Percentiles rank a stretch among this genome's conserved stretches.
These are phyloP conservation scores for Solanum neorickii DNA, from an alignment of 257 asterid species.

Conservation along the genomic window DNA sequence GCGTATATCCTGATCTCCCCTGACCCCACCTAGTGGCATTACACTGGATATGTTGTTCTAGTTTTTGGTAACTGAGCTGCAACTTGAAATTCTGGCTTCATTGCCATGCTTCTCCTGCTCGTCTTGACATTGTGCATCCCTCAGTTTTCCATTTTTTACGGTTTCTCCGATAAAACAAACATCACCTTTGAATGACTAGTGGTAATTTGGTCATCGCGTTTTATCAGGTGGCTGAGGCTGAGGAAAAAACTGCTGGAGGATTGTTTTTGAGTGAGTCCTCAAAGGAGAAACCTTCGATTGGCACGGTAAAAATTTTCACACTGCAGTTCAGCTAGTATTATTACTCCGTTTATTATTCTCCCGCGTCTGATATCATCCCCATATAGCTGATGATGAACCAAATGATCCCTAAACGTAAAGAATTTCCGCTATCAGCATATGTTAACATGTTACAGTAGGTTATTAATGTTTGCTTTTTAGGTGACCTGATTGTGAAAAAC, in stretches of 20 bases:
- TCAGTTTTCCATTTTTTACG: not conserved
- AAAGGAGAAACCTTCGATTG: conserved; percentile 93
- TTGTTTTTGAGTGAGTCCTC: conserved; percentile 61
- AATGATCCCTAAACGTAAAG: not conserved
- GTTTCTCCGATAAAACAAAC: no score
- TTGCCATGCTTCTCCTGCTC: no score
- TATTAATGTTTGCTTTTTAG: not conserved
- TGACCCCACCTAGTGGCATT: no score
- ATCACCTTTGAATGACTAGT: not conserved
- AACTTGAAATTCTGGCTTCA: no score
- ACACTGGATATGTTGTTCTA: no score
- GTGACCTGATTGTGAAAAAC: not conserved
- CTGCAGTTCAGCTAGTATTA: not conserved
- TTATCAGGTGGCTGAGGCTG: conserved; percentile 73
- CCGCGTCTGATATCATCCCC: not conserved
- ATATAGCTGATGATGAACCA: not conserved
- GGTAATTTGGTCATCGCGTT: not conserved
- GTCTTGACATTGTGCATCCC: not conserved
- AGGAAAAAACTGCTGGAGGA: conserved; percentile 83
- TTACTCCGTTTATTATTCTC: not conserved
- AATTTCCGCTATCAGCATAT: not conserved
- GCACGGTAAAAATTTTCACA: conserved; percentile 35
- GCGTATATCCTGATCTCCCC: no score
- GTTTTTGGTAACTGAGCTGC: no score
- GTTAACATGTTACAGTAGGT: not conserved